Evolutionary conservation across 352 stramenopile genomes (phyloP).

Genomic region (Globisporangium alternatum): DNA sequence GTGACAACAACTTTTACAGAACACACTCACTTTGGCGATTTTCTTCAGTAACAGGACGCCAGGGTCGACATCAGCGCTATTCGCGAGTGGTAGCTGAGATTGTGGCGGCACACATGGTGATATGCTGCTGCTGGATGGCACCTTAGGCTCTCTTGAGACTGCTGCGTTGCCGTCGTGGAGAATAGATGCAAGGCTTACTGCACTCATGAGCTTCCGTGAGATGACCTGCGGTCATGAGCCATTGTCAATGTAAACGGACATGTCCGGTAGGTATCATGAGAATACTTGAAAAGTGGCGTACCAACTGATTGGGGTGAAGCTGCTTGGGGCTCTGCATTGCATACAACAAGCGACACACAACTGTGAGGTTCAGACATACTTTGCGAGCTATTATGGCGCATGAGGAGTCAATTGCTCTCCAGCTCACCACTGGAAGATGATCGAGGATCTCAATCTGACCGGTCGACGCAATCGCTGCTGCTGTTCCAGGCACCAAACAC

Average conservation of each 20-base stretch:
- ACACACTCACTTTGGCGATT: conserved; percentile 21
- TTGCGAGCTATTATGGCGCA: too few species aligned
- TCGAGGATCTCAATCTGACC: conserved; percentile 29
- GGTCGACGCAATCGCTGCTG: conserved; percentile 18
- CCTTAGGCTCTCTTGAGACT: not conserved
- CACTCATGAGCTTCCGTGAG: not conserved
- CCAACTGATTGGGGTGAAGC: conserved; percentile 27
- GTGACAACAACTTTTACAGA: not conserved
- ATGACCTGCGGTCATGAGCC: not conserved
- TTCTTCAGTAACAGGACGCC: conserved; percentile 17
- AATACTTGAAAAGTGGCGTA: not conserved
- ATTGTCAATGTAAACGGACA: not conserved
- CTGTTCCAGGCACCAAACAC: not conserved
- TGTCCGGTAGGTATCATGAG: not conserved
- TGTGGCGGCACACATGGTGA: not conserved
- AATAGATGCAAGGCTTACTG: conserved; percentile 7
- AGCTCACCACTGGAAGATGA: conserved; percentile 29
- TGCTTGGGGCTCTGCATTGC: not conserved
- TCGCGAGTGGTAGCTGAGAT: not conserved
- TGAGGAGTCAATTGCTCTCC: not conserved
- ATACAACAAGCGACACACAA: too few species aligned
- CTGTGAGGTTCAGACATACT: not conserved
- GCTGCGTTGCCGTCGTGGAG: not conserved
- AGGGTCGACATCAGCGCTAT: conserved; percentile 2
- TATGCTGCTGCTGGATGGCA: not conserved